These are phyloP conservation scores for Dissophora globulifera DNA, from an alignment of 192 early-diverging fungal genomes.

Conservation along the genomic window DNA sequence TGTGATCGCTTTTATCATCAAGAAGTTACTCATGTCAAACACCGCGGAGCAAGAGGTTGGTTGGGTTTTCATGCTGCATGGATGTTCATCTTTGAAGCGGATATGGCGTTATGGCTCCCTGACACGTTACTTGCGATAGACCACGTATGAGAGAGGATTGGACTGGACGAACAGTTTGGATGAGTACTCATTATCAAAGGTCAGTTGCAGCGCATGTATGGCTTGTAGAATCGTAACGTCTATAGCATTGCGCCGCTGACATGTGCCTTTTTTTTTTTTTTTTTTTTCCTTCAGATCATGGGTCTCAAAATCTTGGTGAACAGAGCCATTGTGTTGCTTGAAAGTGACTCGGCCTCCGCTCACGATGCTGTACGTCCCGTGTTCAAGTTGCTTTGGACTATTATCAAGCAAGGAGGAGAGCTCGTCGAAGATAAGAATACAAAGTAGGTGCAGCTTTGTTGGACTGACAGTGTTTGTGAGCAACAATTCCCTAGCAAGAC, in stretches of 20 bases:
- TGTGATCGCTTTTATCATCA: constrained; percentile 69
- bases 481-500: no score
- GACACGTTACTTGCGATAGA: constrained; percentile 16
- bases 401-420: constrained; percentile 76
- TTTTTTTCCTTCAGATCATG: constrained; percentile 61
- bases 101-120: not conserved
- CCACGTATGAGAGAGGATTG: constrained; percentile 24
- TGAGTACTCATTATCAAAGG: constrained; percentile 66
- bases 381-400: constrained; percentile 68
- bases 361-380: constrained; percentile 61
- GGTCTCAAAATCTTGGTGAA: constrained; percentile 74
- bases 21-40: constrained; percentile 63
- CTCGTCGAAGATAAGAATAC: constrained; percentile 61
- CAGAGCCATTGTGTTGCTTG: constrained; percentile 62
- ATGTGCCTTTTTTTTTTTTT: no score
- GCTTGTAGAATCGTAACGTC: no score
- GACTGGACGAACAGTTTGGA: constrained; percentile 80
- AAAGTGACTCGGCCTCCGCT: constrained; percentile 44
- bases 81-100: not conserved
- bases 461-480: no score
- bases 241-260: no score
- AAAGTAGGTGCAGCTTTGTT: constrained; percentile 44
- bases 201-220: constrained; percentile 25
- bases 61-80: not conserved
- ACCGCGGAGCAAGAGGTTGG: constrained; percentile 39